Evolutionary conservation across 2,329 filamentous ascomycete genomes (phyloP), one percentile per base, ranked within the genome.

Genomic region (Alternaria gansuensis): DNA sequence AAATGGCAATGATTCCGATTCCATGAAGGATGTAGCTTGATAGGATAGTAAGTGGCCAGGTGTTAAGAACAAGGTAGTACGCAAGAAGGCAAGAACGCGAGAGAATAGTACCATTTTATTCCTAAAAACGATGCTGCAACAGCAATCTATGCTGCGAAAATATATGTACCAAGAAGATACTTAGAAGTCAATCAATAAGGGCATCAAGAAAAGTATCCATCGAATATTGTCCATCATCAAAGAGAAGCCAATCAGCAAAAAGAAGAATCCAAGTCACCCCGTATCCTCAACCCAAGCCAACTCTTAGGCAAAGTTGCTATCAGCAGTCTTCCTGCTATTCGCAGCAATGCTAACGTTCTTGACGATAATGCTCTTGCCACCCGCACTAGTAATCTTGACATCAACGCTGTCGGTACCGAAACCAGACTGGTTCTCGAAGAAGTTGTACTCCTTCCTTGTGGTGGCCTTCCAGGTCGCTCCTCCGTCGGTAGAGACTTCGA

Each of bases 401-500:
- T 84, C 81, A 1, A 89, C 84, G 3, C 74, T 81, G 8, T 79
- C 74, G 0, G 80, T 82, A 0, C 85, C 84, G 66, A 86, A 88
- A 0, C 87, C 87, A 57, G 80, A 78, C 0, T 77, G 57, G 65
- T 87, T 82, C 80, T 89, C 83, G 44, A 89, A 90, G 77, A 82
- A 90, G 80, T 89, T 80, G 72, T 79, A 80, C 6, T 78, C 74
- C 55, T 80, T 74, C 46, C 87, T 80, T 2, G 77, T 80, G 0
- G 87, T 88, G n/a, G 71, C 49, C 73, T 83, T 73, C 87, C 87
- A 90, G 13, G 83, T 85, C 52, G 66, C 80, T 17, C 87, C 87
- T 10, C 84, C 81, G 67, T 90, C 83, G 17, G 81, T 85, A 58
- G 84, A 86, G 57, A 89, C 86, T 65, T 89, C 86, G 24, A 90